A percentile compares a stretch with the other conserved stretches of the same genome.
phyloP scores from a whole-genome alignment of 2,329 filamentous ascomycete genomes.

The Arachnomyces sp. region DNA sequence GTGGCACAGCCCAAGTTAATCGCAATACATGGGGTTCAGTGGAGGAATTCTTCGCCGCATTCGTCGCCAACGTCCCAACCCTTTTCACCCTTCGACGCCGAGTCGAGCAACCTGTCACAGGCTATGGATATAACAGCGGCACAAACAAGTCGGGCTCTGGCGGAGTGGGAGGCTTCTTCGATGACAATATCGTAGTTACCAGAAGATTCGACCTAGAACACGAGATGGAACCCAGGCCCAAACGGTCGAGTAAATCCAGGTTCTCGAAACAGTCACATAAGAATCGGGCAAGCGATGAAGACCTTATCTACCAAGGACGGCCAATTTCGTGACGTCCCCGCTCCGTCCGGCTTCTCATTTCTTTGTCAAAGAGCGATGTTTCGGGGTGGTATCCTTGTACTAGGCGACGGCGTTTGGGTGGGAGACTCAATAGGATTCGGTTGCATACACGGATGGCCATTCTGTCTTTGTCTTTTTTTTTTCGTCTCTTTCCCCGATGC shows the following conservation, averaged over 20 bases:
- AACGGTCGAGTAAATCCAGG: neutral
- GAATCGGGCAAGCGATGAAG: no score
- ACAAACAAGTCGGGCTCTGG: neutral
- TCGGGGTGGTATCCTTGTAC: no score
- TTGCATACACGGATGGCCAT: no score
- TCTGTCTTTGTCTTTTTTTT: no score
- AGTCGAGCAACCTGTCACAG: constrained; percentile 11
- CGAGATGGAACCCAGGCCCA: neutral
- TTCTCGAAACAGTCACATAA: no score
- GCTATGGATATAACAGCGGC: neutral
- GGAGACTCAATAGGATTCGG: no score
- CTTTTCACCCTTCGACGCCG: constrained; percentile 19
- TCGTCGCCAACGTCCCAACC: constrained; percentile 33
- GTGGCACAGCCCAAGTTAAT: constrained; percentile 27
- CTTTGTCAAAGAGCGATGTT: no score
- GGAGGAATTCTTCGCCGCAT: constrained; percentile 25
- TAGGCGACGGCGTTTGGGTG: no score
- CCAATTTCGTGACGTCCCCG: no score
- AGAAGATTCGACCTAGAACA: constrained; percentile 2
- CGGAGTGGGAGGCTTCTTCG: neutral
- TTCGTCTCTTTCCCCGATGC: no score
- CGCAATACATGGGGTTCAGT: constrained; percentile 33
- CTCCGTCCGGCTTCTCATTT: no score
- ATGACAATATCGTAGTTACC: constrained; percentile 1
- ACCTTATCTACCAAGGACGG: no score